phyloP scores from a whole-genome alignment of 2,329 filamentous ascomycete genomes.

The Cladophialophora yegresii region DNA sequence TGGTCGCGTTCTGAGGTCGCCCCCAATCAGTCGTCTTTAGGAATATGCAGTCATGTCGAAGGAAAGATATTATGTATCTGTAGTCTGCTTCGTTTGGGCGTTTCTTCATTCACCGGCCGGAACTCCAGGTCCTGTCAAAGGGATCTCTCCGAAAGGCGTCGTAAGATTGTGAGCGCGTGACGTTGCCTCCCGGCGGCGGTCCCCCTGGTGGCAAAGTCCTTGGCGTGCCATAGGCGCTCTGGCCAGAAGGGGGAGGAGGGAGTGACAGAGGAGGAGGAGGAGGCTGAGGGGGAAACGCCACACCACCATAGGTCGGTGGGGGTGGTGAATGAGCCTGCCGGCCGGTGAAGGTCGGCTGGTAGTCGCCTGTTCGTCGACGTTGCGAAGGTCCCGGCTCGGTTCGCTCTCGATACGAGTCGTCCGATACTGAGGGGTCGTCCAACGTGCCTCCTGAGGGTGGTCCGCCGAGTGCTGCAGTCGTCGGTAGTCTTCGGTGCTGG shows the following conservation, averaged over 20 bases:
- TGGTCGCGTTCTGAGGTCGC: slow-evolving; percentile 31
- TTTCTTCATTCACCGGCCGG: slow-evolving; percentile 18
- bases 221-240: slow-evolving; percentile 24
- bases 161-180: slow-evolving; percentile 30
- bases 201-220: slow-evolving; percentile 24
- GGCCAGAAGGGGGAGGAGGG: slow-evolving; percentile 21
- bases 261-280: slow-evolving; percentile 19
- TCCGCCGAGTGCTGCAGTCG: slow-evolving; percentile 3
- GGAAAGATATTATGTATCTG: slow-evolving; percentile 10
- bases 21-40: slow-evolving; percentile 33
- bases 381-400: slow-evolving; percentile 30
- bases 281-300: slow-evolving; percentile 20
- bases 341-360: slow-evolving; percentile 29
- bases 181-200: slow-evolving; percentile 20
- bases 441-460: slow-evolving; percentile 9
- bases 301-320: slow-evolving; percentile 15
- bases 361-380: slow-evolving; percentile 34
- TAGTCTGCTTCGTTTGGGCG: background rate
- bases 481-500: slow-evolving; percentile 18
- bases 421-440: slow-evolving; percentile 19
- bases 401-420: slow-evolving; percentile 31
- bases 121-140: slow-evolving; percentile 28
- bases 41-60: slow-evolving; percentile 31
- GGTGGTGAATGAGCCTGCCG: slow-evolving; percentile 25
- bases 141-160: slow-evolving; percentile 34